A percentile compares a stretch with the other conserved stretches of the same genome.
Evolutionary conservation across 371 early-diverging fungal species (phyloP).

Genomic region (Apophysomyces variabilis): DNA sequence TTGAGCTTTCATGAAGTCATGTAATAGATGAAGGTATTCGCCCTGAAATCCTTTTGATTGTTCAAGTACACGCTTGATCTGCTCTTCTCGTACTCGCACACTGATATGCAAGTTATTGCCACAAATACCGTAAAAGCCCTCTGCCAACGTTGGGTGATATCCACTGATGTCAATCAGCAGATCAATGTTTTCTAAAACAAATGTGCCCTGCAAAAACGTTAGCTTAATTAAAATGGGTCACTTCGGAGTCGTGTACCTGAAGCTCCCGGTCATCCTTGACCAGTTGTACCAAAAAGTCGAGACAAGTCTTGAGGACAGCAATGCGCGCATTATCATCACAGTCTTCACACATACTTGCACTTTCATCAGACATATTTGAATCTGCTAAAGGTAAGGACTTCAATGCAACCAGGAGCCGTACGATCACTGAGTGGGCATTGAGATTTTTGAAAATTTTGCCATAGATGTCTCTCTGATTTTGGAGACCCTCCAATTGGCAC

Average conservation of each 20-base stretch:
- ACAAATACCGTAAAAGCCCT: conserved; percentile 30
- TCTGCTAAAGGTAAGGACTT: conserved; percentile 12
- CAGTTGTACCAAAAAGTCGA: conserved; percentile 29
- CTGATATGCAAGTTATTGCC: conserved; percentile 45
- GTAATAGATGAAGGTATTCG: conserved; percentile 47
- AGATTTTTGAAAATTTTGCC: conserved; percentile 36
- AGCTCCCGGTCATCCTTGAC: conserved; percentile 30
- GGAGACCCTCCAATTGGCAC: conserved; percentile 14
- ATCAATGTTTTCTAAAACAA: conserved; percentile 49
- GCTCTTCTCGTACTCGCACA: conserved; percentile 39
- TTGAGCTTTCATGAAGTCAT: conserved; percentile 44
- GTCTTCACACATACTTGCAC: conserved; percentile 13
- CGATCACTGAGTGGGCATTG: conserved; percentile 24
- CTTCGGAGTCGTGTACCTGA: conserved; percentile 19
- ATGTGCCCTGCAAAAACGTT: conserved; percentile 24
- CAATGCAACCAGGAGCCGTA: conserved; percentile 19
- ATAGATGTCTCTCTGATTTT: conserved; percentile 24
- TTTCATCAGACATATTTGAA: conserved; percentile 6
- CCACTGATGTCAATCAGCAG: conserved; percentile 43
- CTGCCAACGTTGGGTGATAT: conserved; percentile 23
- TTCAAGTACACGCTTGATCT: conserved; percentile 47
- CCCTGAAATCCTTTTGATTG: conserved; percentile 40
- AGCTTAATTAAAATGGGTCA: neutral
- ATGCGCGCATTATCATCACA: conserved; percentile 8
- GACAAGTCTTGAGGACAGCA: conserved; percentile 17